These are phyloP conservation scores for Erodium moschatum DNA, from an alignment of 441 rosid species.

Conservation along the genomic window DNA sequence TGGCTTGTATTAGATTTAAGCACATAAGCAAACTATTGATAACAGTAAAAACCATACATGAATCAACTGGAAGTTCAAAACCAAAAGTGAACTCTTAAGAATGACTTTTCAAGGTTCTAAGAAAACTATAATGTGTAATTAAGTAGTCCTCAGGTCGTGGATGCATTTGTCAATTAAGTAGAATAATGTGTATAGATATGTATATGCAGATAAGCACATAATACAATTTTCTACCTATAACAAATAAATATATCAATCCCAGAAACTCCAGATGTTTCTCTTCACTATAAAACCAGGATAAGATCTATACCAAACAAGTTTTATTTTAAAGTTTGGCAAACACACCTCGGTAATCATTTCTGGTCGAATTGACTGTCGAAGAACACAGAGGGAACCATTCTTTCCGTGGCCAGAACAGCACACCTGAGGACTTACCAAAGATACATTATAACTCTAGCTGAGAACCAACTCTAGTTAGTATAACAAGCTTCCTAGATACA, in stretches of 20 bases:
- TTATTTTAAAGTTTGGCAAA: constrained; percentile 12
- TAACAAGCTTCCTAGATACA: not conserved
- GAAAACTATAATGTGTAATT: too few relatives aligned
- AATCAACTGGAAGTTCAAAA: not conserved
- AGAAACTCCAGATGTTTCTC: too few relatives aligned
- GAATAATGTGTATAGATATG: too few relatives aligned
- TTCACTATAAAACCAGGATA: too few relatives aligned
- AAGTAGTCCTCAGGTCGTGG: too few relatives aligned
- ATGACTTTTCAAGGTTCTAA: not conserved
- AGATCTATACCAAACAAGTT: too few relatives aligned
- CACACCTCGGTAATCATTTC: constrained; percentile 95
- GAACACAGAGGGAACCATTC: constrained; percentile 81
- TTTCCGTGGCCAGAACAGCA: constrained; percentile 99
- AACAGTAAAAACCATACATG: not conserved
- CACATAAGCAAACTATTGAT: not conserved
- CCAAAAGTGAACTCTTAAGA: not conserved
- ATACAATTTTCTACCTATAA: too few relatives aligned
- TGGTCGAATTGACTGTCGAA: constrained; percentile 94
- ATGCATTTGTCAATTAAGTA: too few relatives aligned
- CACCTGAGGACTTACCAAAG: constrained; percentile 43
- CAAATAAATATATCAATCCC: too few relatives aligned
- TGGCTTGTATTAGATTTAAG: constrained; percentile 5
- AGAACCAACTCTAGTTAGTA: not conserved
- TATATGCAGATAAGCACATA: too few relatives aligned
- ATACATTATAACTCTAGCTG: constrained; percentile 3